Conservation (phyloP, 1,139 yeast genomes). For the Candida sojae region DNA sequence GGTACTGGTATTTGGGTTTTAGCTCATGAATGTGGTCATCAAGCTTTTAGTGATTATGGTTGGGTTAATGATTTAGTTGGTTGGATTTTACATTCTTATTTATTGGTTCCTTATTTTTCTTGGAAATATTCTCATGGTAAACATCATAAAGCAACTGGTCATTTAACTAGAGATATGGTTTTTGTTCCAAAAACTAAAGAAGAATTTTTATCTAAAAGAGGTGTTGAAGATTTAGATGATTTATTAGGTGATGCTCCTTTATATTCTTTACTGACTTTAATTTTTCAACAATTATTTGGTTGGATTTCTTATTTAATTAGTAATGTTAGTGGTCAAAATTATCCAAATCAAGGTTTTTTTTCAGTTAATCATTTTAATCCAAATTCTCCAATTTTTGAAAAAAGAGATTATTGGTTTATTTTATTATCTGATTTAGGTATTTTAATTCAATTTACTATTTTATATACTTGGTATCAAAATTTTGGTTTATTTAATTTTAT, state of each 20-base stretch:
- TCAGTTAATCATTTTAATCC: slow-evolving; percentile 64
- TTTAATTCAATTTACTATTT: slow-evolving; percentile 48
- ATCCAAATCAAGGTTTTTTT: slow-evolving; percentile 46
- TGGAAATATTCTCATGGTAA: slow-evolving; percentile 84
- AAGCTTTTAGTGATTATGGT: slow-evolving; percentile 74
- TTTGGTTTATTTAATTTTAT: slow-evolving; percentile 66
- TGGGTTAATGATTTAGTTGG: slow-evolving; percentile 74
- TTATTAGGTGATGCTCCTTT: slow-evolving; percentile 75
- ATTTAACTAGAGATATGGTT: slow-evolving; percentile 78
- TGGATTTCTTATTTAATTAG: slow-evolving; percentile 65
- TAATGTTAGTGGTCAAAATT: slow-evolving; percentile 78
- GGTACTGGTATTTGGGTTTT: slow-evolving; percentile 84
- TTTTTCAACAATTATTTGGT: slow-evolving; percentile 77
- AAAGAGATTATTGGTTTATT: slow-evolving; percentile 68
- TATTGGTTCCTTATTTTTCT: slow-evolving; percentile 81
- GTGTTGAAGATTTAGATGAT: slow-evolving; percentile 52
- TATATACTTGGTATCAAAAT: slow-evolving; percentile 63
- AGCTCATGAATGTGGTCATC: slow-evolving; percentile 92
- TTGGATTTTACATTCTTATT: slow-evolving; percentile 78
- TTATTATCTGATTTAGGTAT: slow-evolving; percentile 75
- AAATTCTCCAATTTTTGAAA: slow-evolving; percentile 69
- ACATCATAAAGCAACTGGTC: slow-evolving; percentile 89
- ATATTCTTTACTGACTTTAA: slow-evolving; percentile 51
- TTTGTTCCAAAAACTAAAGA: slow-evolving; percentile 73
- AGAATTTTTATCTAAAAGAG: slow-evolving; percentile 43